Evolutionary conservation across 371 early-diverging fungal species (phyloP), one percentile per base, ranked within the genome.

Genomic region (Apophysomyces variabilis): DNA sequence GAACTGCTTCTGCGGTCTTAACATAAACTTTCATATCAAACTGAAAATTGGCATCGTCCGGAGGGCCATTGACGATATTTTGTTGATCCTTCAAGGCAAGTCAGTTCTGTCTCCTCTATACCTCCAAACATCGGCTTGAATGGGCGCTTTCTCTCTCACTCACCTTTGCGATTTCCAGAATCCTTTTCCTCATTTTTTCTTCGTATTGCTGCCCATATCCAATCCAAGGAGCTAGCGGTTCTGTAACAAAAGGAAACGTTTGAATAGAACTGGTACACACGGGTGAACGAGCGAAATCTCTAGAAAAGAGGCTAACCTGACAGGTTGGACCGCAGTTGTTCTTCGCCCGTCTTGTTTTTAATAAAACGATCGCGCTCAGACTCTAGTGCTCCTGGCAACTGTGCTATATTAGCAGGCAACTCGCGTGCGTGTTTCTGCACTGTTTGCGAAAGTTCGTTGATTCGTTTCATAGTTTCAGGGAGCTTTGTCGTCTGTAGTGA

Each of bases 11-110:
- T n/a, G 92, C 92, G 32, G 76, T 82, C 26, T 82, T 79, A 11
- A 79, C 74, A 60, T 85, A 87, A 5, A 75, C 83, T 38, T 81
- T 79, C 71, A 91, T 74, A 61, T 90, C 87, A 72, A 90, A 91
- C 60, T 85, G 80, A 68, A 89, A 89, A 13, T 54, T 67, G 18
- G 90, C 84, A 57, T 86, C 90, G 66, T 84, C 88, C 11, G 92
- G 92, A 11, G 90, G 90, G 21, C 83, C 69, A 26, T 86, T 76
- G 57, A 86, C 60, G 56, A 91, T 87, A 67, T 89, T 89, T n/a
- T 90, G 78, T 58, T 87, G 82, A 68, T 91, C 89, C 87, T 90
- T 18, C 14, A 37, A 21, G 35, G 57, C 9, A 18, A 5, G 5
- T 21, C 16, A n/a, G 21, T 21, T 50, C 32, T 26, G 32, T 26